Evolutionary conservation across 371 early-diverging fungal species (phyloP), one percentile per base, ranked within the genome.

Genomic region (Aphelidium insulamus): DNA sequence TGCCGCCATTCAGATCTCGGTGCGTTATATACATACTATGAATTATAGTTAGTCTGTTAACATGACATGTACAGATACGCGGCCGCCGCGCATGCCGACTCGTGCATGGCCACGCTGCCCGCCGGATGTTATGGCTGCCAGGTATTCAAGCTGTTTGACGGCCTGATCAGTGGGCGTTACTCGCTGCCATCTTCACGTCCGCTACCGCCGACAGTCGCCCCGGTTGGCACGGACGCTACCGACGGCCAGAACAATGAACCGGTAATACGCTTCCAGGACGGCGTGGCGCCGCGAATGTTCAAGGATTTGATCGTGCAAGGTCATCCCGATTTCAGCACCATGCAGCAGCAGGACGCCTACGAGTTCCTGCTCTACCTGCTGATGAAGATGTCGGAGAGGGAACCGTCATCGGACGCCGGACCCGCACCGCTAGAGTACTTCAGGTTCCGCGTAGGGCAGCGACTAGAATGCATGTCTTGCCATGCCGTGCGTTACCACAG

Each of bases 281-380:
- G 79, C 25, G 63, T 78, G 34, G 48, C 69, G 2, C 94, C 97
- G 1, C 49, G 62, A 12, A 84, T 84, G 84, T 87, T 91, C 54
- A 95, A 95, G 46, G 51, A 60, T 0, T 46, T 88, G 4, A 57
- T 90, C n/a, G 85, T 83, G 14, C 69, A 69, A 34, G 82, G 73
- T 14, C 87, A 91, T 44, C 53, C 65, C 8, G 97, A 92, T 45
- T 95, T 95, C 38, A 68, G 78, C 3, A 76, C 87, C 0, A 90
- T 88, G 90, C 62, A 84, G 27, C 97, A 95, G 49, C 97, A 95
- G 62, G 97, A 95, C 49, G 87, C 92, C 0, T 84, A 69, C 50
- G 97, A 95, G 52, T 92, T 85, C 43, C 66, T 85, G 39, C 77
- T 74, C 42, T 72, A 76, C 36, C 41, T 90, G 25, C 41, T 64